phyloP scores from a whole-genome alignment of 495 filamentous ascomycete species.

The Platismatia glauca region DNA sequence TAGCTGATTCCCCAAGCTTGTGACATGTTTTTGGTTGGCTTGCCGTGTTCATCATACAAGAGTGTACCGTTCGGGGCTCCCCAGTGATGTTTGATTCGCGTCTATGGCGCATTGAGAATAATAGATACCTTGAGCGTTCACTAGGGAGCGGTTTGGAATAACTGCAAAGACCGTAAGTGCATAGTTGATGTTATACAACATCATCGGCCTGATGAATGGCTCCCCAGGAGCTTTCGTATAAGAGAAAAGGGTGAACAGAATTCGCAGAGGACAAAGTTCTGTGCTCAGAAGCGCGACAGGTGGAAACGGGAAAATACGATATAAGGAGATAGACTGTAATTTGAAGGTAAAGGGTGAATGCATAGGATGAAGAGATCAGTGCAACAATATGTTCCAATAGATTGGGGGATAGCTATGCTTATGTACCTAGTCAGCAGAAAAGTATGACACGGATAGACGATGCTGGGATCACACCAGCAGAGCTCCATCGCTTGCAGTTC shows the following conservation, averaged over 20 bases:
- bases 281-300: not conserved
- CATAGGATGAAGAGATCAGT: no score
- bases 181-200: not conserved
- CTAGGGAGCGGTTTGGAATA: not conserved
- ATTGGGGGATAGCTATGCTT: no score
- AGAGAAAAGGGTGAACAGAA: not conserved
- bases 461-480: no score
- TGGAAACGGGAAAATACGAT: no score
- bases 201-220: not conserved
- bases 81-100: not conserved
- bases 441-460: no score
- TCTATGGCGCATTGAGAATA: conserved; percentile 2
- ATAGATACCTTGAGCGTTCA: not conserved
- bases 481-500: no score
- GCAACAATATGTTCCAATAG: no score
- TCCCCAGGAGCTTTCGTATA: not conserved
- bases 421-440: no score
- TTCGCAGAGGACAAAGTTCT: no score
- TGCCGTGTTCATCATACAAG: not conserved
- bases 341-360: no score
- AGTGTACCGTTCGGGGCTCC: not conserved
- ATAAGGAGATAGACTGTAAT: no score
- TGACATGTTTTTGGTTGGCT: not conserved
- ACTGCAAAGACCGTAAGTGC: not conserved
- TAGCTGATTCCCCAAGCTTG: conserved; percentile 7